A percentile compares a stretch with the other conserved stretches of the same genome.
These are phyloP conservation scores for Chamaecyparis obtusa DNA, from an alignment of 75 land plant genomes.

Conservation along the genomic window DNA sequence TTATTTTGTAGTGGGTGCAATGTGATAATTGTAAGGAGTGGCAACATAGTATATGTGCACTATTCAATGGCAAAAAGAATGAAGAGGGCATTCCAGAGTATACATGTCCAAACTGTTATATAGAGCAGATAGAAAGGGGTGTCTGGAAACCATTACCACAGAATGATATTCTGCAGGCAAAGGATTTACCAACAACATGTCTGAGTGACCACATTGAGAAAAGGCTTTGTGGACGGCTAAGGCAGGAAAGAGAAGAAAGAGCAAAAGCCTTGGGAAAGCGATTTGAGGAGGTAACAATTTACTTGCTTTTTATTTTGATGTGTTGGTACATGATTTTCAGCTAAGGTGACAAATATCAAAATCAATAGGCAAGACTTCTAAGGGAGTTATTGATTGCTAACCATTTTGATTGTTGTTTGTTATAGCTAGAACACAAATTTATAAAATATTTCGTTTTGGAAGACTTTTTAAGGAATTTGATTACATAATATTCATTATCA, in stretches of 20 bases:
- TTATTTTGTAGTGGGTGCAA: slow-evolving; percentile 68
- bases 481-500: not conserved
- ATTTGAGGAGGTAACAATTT: slow-evolving; percentile 49
- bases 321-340: not conserved
- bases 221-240: slow-evolving; percentile 47
- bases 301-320: not conserved
- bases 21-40: slow-evolving; percentile 66
- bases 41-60: slow-evolving; percentile 76
- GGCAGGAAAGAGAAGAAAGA: slow-evolving; percentile 65
- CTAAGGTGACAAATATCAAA: not conserved
- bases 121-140: slow-evolving; percentile 50
- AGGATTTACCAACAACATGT: slow-evolving; percentile 64
- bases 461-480: too few relatives aligned
- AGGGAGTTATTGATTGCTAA: too few relatives aligned
- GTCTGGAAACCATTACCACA: slow-evolving; percentile 37
- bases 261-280: slow-evolving; percentile 45
- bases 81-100: slow-evolving; percentile 42
- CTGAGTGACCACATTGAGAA: slow-evolving; percentile 82
- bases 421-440: too few relatives aligned
- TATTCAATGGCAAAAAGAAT: slow-evolving; percentile 61
- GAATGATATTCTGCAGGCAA: slow-evolving; percentile 51
- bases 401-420: too few relatives aligned
- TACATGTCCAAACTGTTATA: slow-evolving; percentile 61
- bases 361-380: too few relatives aligned
- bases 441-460: too few relatives aligned